Base-by-base conservation (phyloP, 495 filamentous ascomycete species). In the Margaritispora aquatica region DNA sequence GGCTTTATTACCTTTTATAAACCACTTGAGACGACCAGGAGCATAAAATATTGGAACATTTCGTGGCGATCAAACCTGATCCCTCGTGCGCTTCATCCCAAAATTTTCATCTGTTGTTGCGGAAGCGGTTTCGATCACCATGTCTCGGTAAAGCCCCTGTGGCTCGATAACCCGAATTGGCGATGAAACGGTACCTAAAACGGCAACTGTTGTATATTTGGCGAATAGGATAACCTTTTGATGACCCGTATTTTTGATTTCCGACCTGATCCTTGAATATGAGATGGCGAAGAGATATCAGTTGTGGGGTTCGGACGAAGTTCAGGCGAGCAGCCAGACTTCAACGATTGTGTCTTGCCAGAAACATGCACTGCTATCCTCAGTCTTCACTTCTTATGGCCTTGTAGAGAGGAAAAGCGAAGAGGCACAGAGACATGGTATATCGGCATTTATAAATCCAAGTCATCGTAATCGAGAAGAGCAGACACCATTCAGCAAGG, bases 31-130 rank as follows among this genome's bases (percentile, higher is more conserved):
- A 44, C 19, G 38, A 44, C 19, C 38, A 44, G 38, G 38, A 44
- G 38, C 19, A 3, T 17, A 34, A n/a, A n/a, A n/a, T n/a, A 21
- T 55, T 44, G 20, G 31, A 22, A 55, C 31, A 34, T 55, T n/a
- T 41, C 3, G 22, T 19, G 52, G 22, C 52, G 52, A 55, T 55
- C 52, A 55, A 41, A 55, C 52, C 34, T 41, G 52, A 26, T 44
- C 31, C n/a, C 19, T 9, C 38, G 11, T 44, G 27, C 52, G 44
- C 22, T 13, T 55, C 31, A 31, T 55, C 52, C 26, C 52, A 27
- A 36, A 55, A 31, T 41, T 41, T 22, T 22, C 24, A 54, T 54
- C 44, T 22, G 44, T 9, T 8, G 7, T 48, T 8, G 7, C 21
- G 8, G 7, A 15, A 15, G 29, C 29, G 29, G 29, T 34, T 34